phyloP scores from a whole-genome alignment of 108 stramenopile genomes.

The Nitzschia sp. region DNA sequence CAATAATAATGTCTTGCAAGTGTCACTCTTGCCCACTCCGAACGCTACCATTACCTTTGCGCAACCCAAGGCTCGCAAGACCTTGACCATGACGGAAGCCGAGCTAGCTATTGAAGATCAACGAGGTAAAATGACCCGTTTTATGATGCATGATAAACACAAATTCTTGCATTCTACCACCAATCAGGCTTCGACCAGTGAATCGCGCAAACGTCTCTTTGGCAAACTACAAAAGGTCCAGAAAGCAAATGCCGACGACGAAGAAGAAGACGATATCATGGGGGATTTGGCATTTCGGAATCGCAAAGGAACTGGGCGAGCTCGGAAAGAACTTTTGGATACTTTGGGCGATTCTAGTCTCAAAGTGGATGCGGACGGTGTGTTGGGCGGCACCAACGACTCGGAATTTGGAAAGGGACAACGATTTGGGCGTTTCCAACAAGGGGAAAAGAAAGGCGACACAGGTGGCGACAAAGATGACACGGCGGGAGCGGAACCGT shows the following conservation, averaged over 20 bases:
- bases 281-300: slow-evolving; percentile 65
- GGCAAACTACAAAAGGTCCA: slow-evolving; percentile 45
- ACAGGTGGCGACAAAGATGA: slow-evolving; percentile 10
- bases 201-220: slow-evolving; percentile 48
- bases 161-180: slow-evolving; percentile 27
- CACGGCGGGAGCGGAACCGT: slow-evolving; percentile 12
- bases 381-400: slow-evolving; percentile 83
- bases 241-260: slow-evolving; percentile 35
- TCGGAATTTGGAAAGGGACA: slow-evolving; percentile 73
- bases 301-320: slow-evolving; percentile 50
- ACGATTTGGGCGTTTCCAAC: slow-evolving; percentile 56
- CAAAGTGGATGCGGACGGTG: slow-evolving; percentile 80
- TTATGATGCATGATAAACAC: slow-evolving; percentile 71
- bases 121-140: slow-evolving; percentile 52
- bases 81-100: slow-evolving; percentile 73
- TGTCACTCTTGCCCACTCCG: slow-evolving; percentile 47
- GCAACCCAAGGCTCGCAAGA: slow-evolving; percentile 69
- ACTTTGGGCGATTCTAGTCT: slow-evolving; percentile 63
- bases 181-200: slow-evolving; percentile 32
- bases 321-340: slow-evolving; percentile 67
- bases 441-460: not conserved
- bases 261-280: slow-evolving; percentile 86
- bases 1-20: slow-evolving; percentile 40
- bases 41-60: slow-evolving; percentile 66
- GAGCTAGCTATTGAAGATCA: slow-evolving; percentile 78